Base-by-base conservation (phyloP, 2,329 filamentous ascomycete species). In the Dactylonectria estremocensis region DNA sequence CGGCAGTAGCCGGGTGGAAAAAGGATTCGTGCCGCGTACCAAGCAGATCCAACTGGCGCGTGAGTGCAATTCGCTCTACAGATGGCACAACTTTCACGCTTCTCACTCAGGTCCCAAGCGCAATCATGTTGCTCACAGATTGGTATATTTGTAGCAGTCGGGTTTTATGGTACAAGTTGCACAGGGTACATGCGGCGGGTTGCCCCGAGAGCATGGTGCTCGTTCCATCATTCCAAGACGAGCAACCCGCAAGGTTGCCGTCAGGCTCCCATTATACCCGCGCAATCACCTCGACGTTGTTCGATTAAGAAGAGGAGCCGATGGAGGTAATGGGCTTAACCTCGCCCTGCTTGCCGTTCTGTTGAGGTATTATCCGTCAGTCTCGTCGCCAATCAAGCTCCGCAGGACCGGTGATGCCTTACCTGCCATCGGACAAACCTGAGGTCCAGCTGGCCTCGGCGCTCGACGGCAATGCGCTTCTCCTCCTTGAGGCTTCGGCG, bases 311-410 rank as follows among this genome's bases (percentile, higher is more conserved):
- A 67, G 83, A 79, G 75, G 83, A 78, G 67, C 79, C 78, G 72
- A 76, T 77, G 69, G 80, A 77, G 60, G 80, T 89, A 74, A 98
- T 85, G 81, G 87, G 90, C 89, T 93, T 93, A 80, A 87, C 76
- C 54, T 98, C 95, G 82, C 94, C 93, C 87, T 97, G 94, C 91
- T 97, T 98, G 88, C 96, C 96, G 86, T 95, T 94, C 96, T 98
- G 83, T 77, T 80, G 77, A 79, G 80, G 74, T 78, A 79, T 78
- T 78, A 75, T 72, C 69, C 67, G 72, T 79, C 72, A 76, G 75
- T 73, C 61, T 67, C 61, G 58, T 49, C 45, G 48, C 22, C 43
- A 33, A 35, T 60, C 48, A 28, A 22, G 52, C 52, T 60, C 57
- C 48, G 55, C 31, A 57, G 37, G 58, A 54, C 55, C 28, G 50